Conservation (phyloP, 768 basidiomycete species). For the Leccinum sublutescens region DNA sequence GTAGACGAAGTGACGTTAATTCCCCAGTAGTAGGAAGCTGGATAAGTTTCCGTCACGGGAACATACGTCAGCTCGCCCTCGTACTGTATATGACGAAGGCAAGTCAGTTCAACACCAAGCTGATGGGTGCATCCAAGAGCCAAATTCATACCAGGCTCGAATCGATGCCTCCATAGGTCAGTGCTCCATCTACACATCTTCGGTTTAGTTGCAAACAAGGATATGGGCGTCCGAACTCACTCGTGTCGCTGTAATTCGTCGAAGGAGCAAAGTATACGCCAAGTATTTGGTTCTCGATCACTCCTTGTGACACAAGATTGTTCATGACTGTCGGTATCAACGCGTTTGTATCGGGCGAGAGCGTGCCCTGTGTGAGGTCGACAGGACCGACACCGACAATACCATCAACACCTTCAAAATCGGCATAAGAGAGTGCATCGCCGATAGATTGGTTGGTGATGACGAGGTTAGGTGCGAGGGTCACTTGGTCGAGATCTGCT, state of each 20-base stretch:
- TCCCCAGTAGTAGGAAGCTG: constrained; percentile 29
- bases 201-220: constrained; percentile 10
- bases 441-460: constrained; percentile 31
- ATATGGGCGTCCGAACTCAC: not conserved
- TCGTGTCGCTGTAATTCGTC: constrained; percentile 3
- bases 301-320: constrained; percentile 17
- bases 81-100: constrained; percentile 9
- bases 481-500: constrained; percentile 27
- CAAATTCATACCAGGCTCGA: not conserved
- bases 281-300: constrained; percentile 14
- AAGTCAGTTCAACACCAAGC: not conserved
- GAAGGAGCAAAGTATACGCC: constrained; percentile 22
- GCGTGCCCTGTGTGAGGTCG: constrained; percentile 1
- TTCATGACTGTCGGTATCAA: constrained; percentile 20
- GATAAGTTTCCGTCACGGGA: constrained; percentile 28
- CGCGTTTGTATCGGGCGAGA: not conserved
- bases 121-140: not conserved
- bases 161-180: not conserved
- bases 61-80: constrained; percentile 24
- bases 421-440: constrained; percentile 17
- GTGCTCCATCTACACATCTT: constrained; percentile 3
- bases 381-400: constrained; percentile 26
- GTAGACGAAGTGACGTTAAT: constrained; percentile 23
- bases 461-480: constrained; percentile 24
- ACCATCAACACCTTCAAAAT: constrained; percentile 22